Percentiles rank a stretch among this genome's conserved stretches.
Conservation (phyloP, 2,329 filamentous ascomycete species). For the Colletotrichum phormii region DNA sequence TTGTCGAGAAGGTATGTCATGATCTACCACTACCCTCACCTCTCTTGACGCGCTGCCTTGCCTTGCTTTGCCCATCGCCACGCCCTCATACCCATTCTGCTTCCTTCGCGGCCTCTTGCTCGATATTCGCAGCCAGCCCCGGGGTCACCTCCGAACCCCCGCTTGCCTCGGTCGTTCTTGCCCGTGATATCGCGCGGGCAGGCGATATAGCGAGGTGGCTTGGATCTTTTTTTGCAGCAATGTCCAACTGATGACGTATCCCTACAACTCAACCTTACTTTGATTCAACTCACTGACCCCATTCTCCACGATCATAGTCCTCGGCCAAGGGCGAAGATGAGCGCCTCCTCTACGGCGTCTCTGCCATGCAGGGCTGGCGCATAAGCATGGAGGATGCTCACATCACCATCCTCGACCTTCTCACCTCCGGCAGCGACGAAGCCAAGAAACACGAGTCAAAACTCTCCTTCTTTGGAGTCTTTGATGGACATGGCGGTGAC, state of each 20-base stretch:
- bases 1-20: slow-evolving; percentile 93
- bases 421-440: slow-evolving; percentile 66
- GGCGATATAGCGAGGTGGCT: slow-evolving; percentile 15
- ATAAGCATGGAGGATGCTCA: slow-evolving; percentile 99
- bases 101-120: not conserved
- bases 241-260: slow-evolving; percentile 28
- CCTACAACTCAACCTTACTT: not conserved
- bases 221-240: not conserved
- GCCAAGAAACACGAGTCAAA: slow-evolving; percentile 76
- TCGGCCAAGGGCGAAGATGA: slow-evolving; percentile 94
- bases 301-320: slow-evolving; percentile 64
- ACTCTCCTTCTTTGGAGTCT: slow-evolving; percentile 97
- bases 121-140: not conserved
- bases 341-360: slow-evolving; percentile 91
- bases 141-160: slow-evolving; percentile 1
- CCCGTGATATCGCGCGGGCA: slow-evolving; percentile 21
- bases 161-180: not conserved
- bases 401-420: slow-evolving; percentile 87
- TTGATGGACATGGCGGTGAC: slow-evolving; percentile 96
- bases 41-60: slow-evolving; percentile 1
- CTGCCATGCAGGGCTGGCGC: slow-evolving; percentile 99
- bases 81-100: not conserved
- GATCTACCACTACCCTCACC: slow-evolving; percentile 1
- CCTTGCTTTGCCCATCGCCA: not conserved
- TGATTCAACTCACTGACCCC: slow-evolving; percentile 22